A percentile compares a stretch with the other conserved stretches of the same genome.
These are phyloP conservation scores for Davidsoniella australis DNA, from an alignment of 2,329 filamentous ascomycete genomes.

Conservation along the genomic window DNA sequence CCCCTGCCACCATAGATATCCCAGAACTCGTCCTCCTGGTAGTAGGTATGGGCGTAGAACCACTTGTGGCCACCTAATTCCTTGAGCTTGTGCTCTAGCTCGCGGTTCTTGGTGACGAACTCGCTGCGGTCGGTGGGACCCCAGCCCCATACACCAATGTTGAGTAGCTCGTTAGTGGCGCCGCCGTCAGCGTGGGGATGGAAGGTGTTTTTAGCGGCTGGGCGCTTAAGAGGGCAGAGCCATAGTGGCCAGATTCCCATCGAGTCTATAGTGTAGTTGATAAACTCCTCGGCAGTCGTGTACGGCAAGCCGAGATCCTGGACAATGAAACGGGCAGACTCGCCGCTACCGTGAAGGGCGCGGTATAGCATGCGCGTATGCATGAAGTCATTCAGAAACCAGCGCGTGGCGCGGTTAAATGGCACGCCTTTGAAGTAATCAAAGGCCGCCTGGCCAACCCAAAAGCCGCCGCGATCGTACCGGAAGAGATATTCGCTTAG, in stretches of 20 bases:
- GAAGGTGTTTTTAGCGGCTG: constrained; percentile 28
- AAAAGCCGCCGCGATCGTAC: constrained; percentile 61
- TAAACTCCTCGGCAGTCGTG: constrained; percentile 31
- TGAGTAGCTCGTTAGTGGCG: constrained; percentile 30
- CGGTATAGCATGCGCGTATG: constrained; percentile 61
- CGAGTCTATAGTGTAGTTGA: constrained; percentile 34
- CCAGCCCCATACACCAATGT: constrained; percentile 65
- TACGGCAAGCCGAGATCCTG: constrained; percentile 49
- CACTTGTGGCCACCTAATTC: constrained; percentile 66
- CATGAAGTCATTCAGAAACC: constrained; percentile 54
- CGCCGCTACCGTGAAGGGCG: constrained; percentile 49
- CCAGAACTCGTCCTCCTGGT: constrained; percentile 57
- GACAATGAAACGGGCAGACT: constrained; percentile 47
- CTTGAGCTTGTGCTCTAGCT: constrained; percentile 50
- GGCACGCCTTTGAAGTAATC: constrained; percentile 48
- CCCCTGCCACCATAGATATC: constrained; percentile 34
- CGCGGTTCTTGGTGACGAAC: constrained; percentile 55
- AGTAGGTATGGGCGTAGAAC: constrained; percentile 77
- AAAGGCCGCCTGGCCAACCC: constrained; percentile 51
- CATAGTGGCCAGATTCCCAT: constrained; percentile 43
- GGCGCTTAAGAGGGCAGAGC: constrained; percentile 38
- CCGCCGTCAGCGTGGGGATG: constrained; percentile 27
- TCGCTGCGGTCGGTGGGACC: constrained; percentile 37
- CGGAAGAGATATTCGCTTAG: constrained; percentile 59
- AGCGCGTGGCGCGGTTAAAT: constrained; percentile 47